A percentile compares a stretch with the other conserved stretches of the same genome.
phyloP scores from a whole-genome alignment of 2,329 filamentous ascomycete species.

The Xylariaceae sp. region DNA sequence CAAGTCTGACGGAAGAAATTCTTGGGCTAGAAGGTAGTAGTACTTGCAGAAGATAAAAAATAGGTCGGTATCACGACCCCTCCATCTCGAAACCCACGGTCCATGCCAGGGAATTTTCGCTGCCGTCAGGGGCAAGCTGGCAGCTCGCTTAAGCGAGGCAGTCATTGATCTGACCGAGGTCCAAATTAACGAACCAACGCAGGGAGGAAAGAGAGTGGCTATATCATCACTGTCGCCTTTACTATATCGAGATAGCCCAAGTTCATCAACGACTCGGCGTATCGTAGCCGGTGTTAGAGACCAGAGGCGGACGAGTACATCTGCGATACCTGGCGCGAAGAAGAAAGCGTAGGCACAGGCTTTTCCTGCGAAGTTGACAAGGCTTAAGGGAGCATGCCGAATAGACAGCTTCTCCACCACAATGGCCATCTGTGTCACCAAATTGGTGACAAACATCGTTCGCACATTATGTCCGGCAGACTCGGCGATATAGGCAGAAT shows the following conservation, averaged over 20 bases:
- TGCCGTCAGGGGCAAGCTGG: conserved; percentile 67
- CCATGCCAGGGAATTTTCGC: conserved; percentile 82
- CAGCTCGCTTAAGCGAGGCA: conserved; percentile 65
- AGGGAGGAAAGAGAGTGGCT: conserved; percentile 69
- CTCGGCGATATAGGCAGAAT: conserved; percentile 51
- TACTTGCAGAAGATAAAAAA: conserved; percentile 93
- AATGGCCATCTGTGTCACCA: conserved; percentile 81
- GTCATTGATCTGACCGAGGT: conserved; percentile 52
- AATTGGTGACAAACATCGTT: conserved; percentile 81
- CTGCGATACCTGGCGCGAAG: conserved; percentile 84
- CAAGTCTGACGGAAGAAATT: conserved; percentile 64
- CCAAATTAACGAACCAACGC: conserved; percentile 61
- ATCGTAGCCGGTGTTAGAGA: conserved; percentile 68
- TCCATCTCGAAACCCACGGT: conserved; percentile 84
- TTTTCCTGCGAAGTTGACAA: conserved; percentile 87
- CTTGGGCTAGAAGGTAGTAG: conserved; percentile 77
- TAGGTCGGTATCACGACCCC: conserved; percentile 82
- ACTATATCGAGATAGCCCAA: conserved; percentile 62
- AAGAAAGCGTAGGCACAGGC: conserved; percentile 92
- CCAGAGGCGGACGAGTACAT: conserved; percentile 83
- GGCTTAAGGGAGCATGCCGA: conserved; percentile 64
- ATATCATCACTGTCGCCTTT: conserved; percentile 65
- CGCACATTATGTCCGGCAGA: conserved; percentile 87
- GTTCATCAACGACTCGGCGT: conserved; percentile 71
- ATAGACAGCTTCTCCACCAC: conserved; percentile 89